Conservation (phyloP, 805 yeast species). For the Priceomyces fermenticarens region DNA sequence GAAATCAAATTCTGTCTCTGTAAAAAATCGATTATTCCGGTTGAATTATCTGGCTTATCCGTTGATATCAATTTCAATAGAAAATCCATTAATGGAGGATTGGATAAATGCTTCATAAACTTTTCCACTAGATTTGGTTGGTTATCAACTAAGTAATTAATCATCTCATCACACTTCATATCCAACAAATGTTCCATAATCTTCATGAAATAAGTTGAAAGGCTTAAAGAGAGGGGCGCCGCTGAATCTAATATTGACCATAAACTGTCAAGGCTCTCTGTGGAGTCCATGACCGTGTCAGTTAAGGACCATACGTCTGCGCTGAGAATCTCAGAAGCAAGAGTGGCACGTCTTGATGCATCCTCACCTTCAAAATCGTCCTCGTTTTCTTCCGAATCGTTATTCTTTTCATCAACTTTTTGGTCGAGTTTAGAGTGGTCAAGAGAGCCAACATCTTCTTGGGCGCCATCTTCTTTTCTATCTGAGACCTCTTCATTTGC, state of each 20-base stretch:
- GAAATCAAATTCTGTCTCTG: slow-evolving; percentile 38
- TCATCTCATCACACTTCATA: slow-evolving; percentile 49
- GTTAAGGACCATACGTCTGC: slow-evolving; percentile 94
- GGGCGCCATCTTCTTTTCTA: slow-evolving; percentile 7
- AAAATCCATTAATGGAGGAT: slow-evolving; percentile 47
- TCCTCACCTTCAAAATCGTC: slow-evolving; percentile 33
- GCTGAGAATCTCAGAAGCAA: slow-evolving; percentile 82
- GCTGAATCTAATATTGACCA: slow-evolving; percentile 78
- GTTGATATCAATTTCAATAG: slow-evolving; percentile 42
- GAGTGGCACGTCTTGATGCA: slow-evolving; percentile 34
- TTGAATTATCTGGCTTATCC: slow-evolving; percentile 45
- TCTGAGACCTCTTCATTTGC: slow-evolving; percentile 6
- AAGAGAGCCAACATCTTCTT: slow-evolving; percentile 8
- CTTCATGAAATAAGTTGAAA: slow-evolving; percentile 87
- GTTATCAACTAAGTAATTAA: slow-evolving; percentile 40
- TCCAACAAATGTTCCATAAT: slow-evolving; percentile 66
- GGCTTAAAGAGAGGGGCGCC: slow-evolving; percentile 65
- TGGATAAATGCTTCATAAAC: slow-evolving; percentile 41
- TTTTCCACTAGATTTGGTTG: slow-evolving; percentile 40
- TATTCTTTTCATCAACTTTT: slow-evolving; percentile 20
- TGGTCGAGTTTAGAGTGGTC: slow-evolving; percentile 23
- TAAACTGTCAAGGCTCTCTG: slow-evolving; percentile 59
- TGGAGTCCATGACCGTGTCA: slow-evolving; percentile 80
- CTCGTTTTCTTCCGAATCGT: slow-evolving; percentile 25
- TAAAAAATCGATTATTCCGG: slow-evolving; percentile 44